Base-by-base conservation (phyloP, 768 basidiomycete species). In the Lactarius deliciosus region DNA sequence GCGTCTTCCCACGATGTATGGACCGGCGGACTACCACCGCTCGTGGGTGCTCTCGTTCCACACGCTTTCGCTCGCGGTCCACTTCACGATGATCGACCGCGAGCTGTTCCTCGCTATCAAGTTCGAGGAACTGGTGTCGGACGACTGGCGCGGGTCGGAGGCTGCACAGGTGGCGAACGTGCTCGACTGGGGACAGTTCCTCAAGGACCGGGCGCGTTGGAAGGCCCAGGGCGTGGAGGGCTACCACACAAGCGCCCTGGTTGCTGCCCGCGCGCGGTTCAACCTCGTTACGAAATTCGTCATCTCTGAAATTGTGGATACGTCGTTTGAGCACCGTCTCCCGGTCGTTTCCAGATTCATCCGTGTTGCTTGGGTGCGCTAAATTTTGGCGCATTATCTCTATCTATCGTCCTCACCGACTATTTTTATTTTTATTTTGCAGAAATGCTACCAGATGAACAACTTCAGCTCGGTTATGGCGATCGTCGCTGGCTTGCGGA, bases 21-120 rank as follows among this genome's bases (percentile, higher is more conserved):
- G 64, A 25, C 45, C 2, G n/a, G 20, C 20, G 11, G 36, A 79
- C n/a, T 73, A 77, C 8, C 85, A 91, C 72, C 86, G 84, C 10
- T 92, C 90, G 2, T 95, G 90, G 78, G 81, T 95, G 60, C 78
- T 92, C n/a, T 76, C 73, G 36, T 80, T 83, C 73, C 80, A 85
- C 7, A 85, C 90, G 1, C 85, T 85, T 43, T 77, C 77, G 5
- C 75, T 97, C 40, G 90, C 90, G 1, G 82, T 87, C 61, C 91
- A 94, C 71, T 91, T 96, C 72, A 83, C 89, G 8, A 88, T 93
- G 83, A 93, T 96, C 69, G 94, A 96, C 69, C 83, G 91, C 30
- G 94, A 96, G 71, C 77, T 96, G 63, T 92, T 94, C 74, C 86
- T 91, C 75, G 83, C 85, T 15, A 82, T 96, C 75, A 89, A 88